Conservation (phyloP, 352 stramenopile genomes). For the Phytophthora idaei region DNA sequence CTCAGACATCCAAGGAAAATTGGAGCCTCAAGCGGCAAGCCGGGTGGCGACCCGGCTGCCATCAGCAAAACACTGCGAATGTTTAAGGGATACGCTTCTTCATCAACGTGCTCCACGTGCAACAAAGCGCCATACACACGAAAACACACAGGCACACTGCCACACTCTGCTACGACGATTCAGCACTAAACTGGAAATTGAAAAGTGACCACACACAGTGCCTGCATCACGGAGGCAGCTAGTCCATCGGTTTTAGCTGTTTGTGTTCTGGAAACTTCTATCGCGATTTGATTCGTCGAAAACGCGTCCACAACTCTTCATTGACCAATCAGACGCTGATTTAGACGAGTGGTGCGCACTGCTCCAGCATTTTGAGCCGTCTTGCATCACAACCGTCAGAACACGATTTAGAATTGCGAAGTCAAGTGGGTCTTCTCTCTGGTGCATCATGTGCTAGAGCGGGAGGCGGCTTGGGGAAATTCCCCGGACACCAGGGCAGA, state of each 20-base stretch:
- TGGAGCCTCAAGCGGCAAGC: constrained; percentile 60
- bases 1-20: constrained; percentile 74
- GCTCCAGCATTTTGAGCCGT: background rate
- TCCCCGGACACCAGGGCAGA: constrained; percentile 90
- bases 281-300: constrained; percentile 18
- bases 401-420: constrained; percentile 94
- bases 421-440: constrained; percentile 68
- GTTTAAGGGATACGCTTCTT: constrained; percentile 83
- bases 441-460: constrained; percentile 17
- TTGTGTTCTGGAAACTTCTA: constrained; percentile 28
- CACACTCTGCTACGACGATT: too few species aligned
- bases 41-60: constrained; percentile 66
- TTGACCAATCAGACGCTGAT: constrained; percentile 8
- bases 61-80: constrained; percentile 88
- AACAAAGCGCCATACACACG: constrained; percentile 4
- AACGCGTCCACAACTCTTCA: background rate
- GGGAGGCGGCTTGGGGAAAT: constrained; percentile 86
- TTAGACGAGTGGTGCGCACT: constrained; percentile 30
- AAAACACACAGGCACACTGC: too few species aligned
- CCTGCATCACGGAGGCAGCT: too few species aligned
- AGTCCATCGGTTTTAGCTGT: constrained; percentile 17
- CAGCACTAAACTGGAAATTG: too few species aligned
- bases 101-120: constrained; percentile 64
- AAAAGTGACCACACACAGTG: too few species aligned
- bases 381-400: constrained; percentile 44